Evolutionary conservation across 129 eudicot genomes (phyloP).

Genomic region (Escallonia herrerae): DNA sequence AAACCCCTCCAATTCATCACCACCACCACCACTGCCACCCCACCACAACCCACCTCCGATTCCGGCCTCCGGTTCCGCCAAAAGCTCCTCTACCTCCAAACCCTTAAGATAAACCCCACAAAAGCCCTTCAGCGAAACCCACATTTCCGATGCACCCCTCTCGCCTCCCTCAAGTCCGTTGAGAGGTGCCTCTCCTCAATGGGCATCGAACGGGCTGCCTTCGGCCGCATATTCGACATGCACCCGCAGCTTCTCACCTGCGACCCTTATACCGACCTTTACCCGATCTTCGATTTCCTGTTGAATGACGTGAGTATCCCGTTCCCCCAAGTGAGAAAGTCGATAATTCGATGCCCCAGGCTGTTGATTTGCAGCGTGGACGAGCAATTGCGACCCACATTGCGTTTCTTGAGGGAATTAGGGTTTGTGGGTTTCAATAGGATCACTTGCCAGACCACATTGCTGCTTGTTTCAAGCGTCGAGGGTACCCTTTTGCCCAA

Average conservation of each 20-base stretch:
- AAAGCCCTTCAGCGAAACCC: constrained; percentile 84
- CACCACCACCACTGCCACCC: neutral
- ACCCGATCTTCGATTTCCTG: constrained; percentile 69
- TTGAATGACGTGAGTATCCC: constrained; percentile 50
- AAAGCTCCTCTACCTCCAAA: constrained; percentile 51
- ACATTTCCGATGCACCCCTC: constrained; percentile 62
- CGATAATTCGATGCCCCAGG: constrained; percentile 67
- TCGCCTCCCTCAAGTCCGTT: constrained; percentile 51
- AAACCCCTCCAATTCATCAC: constrained; percentile 1
- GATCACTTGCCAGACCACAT: constrained; percentile 52
- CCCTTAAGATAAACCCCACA: constrained; percentile 54
- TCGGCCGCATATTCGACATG: constrained; percentile 75
- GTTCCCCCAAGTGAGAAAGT: constrained; percentile 36
- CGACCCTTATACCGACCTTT: constrained; percentile 63
- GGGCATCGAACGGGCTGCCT: constrained; percentile 54
- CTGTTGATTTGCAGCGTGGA: constrained; percentile 55
- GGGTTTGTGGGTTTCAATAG: constrained; percentile 54
- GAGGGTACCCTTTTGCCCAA: constrained; percentile 47
- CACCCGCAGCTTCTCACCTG: constrained; percentile 61
- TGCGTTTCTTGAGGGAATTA: constrained; percentile 39
- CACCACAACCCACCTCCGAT: constrained; percentile 34
- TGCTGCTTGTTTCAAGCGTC: constrained; percentile 63
- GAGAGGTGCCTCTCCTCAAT: constrained; percentile 52
- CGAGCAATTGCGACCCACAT: constrained; percentile 57
- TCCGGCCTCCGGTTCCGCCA: constrained; percentile 68